Base-by-base conservation (phyloP, 352 stramenopile genomes). In the Globisporangium splendens region DNA sequence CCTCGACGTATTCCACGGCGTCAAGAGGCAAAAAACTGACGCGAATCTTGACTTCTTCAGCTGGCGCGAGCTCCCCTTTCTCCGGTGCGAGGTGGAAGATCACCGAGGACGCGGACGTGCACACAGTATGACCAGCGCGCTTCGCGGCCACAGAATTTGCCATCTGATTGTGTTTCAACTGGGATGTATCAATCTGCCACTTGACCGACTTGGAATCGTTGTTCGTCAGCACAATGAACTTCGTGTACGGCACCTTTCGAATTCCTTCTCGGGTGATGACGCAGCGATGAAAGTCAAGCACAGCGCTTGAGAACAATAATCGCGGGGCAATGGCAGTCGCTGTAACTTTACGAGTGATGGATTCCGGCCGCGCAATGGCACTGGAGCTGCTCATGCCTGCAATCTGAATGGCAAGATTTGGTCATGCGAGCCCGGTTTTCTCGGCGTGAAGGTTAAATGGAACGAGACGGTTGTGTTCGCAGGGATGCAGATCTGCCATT, bases 1-100 rank as follows among this genome's bases (percentile, higher is more conserved):
- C 76, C 50, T 88, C 86, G 0, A 72, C 46, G 61, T 96, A 98
- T 41, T 95, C 77, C 0, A 79, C 79, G 0, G 79, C 77, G 35
- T 95, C 80, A 8, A 89, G 49, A 0, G 92, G 92, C 15, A 92
- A 62, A 46, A 98, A 98, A 31, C 84, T 96, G 46, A 96, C 75
- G 11, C 84, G 83, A 8, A 98, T 66, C 38, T 76, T 84, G 15
- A 83, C 70, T 10, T 87, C 74, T 61, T 97, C 91, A 0, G 79
- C 78, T 11, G 80, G 73, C 12, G 79, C 85, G 8, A 98, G 69
- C 33, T 96, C 82, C 0, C 88, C 91, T 44, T 61, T 68, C 17
- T 89, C 83, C 0, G 91, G 89, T 11, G 86, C 81, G 7, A 97
- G 63, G 55, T 89, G 83, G 49, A 97, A 97, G 12, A 93, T 80